Evolutionary conservation across 257 asterid species (phyloP), one percentile per base, ranked within the genome.

Genomic region (Nicotiana benthamiana): DNA sequence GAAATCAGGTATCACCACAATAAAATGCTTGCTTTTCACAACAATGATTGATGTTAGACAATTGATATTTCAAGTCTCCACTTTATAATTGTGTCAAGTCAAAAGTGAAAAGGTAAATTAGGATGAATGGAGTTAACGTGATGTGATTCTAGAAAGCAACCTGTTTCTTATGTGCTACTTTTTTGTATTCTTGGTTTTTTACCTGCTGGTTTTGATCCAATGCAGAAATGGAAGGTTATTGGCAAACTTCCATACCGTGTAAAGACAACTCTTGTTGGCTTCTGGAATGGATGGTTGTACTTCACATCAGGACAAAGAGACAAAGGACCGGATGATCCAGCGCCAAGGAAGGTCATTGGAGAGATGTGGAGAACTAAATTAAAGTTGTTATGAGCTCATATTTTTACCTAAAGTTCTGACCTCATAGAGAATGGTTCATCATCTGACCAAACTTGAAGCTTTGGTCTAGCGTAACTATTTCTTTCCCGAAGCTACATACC

Each of bases 251-350:
- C 98, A n/a, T 95, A 83, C 81, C 93, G 98, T 15, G 97, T 95
- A 66, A 95, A 95, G 83, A 93, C 98, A 34, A 93, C 98, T 48
- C 92, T 95, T 57, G 97, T 91, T 8, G 98, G 98, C 48, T 91
- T 91, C 83, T 95, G 98, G 98, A 83, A 93, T 3, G 98, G 98
- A 79, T 90, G 91, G 97, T 51, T 93, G 87, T 93, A 95, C 85
- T 95, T 93, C 83, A 92, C 97, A 36, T 95, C 98, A 4, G 98
- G 98, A 79, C 98, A 95, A 83, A 89, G 98, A 78, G 98, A 95
- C 83, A 91, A 82, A 87, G 98, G 98, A 24, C 89, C 92, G 0
- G 92, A 90, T 26, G 90, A 95, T 87, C 98, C 98, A 34, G 85
- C 93, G 1, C 98, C 98, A 30, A 92, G 83, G 78, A 95, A 93